Evolutionary conservation across 2,329 filamentous ascomycete genomes (phyloP), one percentile per base, ranked within the genome.

Genomic region (Monilinia polystroma): DNA sequence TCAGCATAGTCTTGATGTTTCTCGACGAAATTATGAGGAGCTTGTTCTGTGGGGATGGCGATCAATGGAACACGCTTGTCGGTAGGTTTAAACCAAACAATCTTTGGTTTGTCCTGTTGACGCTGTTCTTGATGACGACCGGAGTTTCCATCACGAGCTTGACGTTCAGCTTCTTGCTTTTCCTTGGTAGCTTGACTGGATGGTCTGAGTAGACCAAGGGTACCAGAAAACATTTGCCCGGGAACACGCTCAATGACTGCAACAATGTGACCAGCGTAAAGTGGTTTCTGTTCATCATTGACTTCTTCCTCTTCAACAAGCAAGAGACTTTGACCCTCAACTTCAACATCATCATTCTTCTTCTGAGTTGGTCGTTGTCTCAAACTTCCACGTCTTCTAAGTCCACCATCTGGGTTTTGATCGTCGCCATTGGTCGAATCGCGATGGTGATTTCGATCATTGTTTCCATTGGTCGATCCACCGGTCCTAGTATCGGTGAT

Each of bases 21-120:
- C 82, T 99, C 95, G 38, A 99, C 95, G 75, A 99, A 99, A 80
- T 98, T 95, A 47, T 93, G 90, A 26, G 95, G 95, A 11, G 95
- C 95, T 80, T 99, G 95, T 79, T 99, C 95, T 3, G 95, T 99
- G 1, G 95, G 95, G 71, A 99, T 99, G 64, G 95, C 95, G 78
- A 99, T 99, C 72, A 99, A 84, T 60, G 95, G 95, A 58, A 99
- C 95, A 76, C 95, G 92, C 86, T 99, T 98, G 81, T 99, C 95
- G 1, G 95, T 99, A 67, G 95, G 95, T 84, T 99, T 99, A 83
- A 99, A 99, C 95, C 95, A 99, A 53, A 99, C 95, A 80, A 99
- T 99, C 87, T 99, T 99, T 70, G 95, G 95, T 81, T 97, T 97
- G 71, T 99, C 95, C 77, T 96, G 93, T 70, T 91, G 87, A 64